Base-by-base conservation (phyloP, 768 basidiomycete genomes). In the Russula earlei region DNA sequence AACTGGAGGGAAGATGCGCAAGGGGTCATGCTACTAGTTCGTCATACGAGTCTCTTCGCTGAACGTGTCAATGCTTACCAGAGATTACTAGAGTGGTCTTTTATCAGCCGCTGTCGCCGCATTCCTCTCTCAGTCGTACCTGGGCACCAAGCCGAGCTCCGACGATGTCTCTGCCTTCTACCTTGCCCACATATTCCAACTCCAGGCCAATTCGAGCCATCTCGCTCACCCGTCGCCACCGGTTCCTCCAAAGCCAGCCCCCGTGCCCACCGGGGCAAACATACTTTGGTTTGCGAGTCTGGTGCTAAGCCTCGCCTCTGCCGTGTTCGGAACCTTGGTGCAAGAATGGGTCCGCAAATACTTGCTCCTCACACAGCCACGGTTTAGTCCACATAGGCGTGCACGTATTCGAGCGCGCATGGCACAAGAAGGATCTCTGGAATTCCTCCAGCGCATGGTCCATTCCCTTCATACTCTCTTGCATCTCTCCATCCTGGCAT, bases 1-100 rank as follows among this genome's bases (percentile, higher is more conserved):
- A 52, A 36, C n/a, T 53, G 56, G 56, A 48, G 25, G 25, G 40
- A 42, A 10, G 45, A 48, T 11, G 56, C 56, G 11, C 34, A 57
- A 7, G 50, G 24, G 4, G 14, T 57, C 46, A 47, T 48, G 24
- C 1, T 53, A 14, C 41, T 55, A 3, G 51, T 52, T 5, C 45
- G 56, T 52, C 14, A 12, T 14, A 4, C 17, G 10, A 10, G 2
- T 19, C 22, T 15, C 34, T 8, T 24, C 2, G 1, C 24, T 19
- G 38, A 36, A 10, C 17, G 14, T 22, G 6, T 36, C 14, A 27
- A 17, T 17, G 22, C 31, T 48, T 7, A 57, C 25, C 5, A 12
- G 4, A 5, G 9, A 5, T 25, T 8, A 15, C 4, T 15, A 57
- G 56, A 57, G 38, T 36, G 45, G 56, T 41, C 38, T 57, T 5